Evolutionary conservation across 768 basidiomycete species (phyloP), one percentile per base, ranked within the genome.

Genomic region (Cystofilobasidium ferigula): DNA sequence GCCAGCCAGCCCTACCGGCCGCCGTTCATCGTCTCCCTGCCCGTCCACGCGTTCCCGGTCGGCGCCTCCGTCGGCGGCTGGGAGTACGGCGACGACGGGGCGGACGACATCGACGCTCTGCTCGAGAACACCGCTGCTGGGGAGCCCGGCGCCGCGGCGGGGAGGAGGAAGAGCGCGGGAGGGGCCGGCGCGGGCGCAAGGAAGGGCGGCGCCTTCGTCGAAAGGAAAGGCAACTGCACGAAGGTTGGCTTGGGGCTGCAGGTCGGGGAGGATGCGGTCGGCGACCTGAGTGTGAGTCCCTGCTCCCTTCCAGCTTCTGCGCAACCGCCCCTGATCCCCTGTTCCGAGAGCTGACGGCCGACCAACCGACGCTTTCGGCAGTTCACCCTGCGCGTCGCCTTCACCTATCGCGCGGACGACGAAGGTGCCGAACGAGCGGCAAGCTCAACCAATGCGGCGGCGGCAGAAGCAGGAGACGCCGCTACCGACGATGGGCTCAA

Each of bases 371-470:
- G 35, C 32, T 16, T 28, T 51, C 35, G 4, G 28, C n/a, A 97
- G 93, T 92, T 92, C 75, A 92, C 92, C 71, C 86, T 98, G 83
- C 82, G 92, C 69, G 86, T 99, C 1, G 84, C 89, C 3, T 97
- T 90, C 76, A 94, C 91, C 0, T 99, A 98, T 74, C 83, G 87
- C 38, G 86, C 89, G 0, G n/a, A n/a, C n/a, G 94, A 98, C 72
- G 93, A 66, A 7, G 35, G 10, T 0, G 38, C 40, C 3, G 47
- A 26, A 16, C 26, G 3, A 12, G 30, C 16, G 13, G 18, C 24
- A 22, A 24, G 20, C 36, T 16, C 35, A 45, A 28, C 20, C 3
- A 61, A 56, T 16, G 93, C 97, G 72, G 93, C 42, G 14, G 34
- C 10, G 0, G 38, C 40, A 6, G 47, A 26, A 16, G 28, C 20